Base-by-base conservation (phyloP, 2,329 filamentous ascomycete genomes). In the Fusarium nodosum region DNA sequence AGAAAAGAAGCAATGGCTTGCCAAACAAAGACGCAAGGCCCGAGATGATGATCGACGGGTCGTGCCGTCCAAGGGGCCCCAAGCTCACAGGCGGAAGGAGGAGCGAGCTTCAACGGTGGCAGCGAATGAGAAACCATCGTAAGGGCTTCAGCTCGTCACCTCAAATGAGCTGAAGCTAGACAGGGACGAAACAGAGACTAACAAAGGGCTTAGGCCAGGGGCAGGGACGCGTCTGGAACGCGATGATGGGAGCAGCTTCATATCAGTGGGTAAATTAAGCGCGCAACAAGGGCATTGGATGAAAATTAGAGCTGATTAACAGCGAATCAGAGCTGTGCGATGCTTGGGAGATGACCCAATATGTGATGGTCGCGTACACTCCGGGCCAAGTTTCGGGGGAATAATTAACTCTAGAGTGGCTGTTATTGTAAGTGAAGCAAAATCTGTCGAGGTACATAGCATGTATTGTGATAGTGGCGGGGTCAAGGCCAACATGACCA, bases 231-330 rank as follows among this genome's bases (percentile, higher is more conserved):
- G 72, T 59, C 33, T 60, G 48, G 57, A 56, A 73, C 61, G 63
- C 55, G 65, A 73, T 65, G 59, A 64, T 56, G 36, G 56, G 61
- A 48, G 46, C 15, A 57, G 34, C 41, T 39, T 42, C 44, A 52
- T 22, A 41, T 48, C 26, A 48, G 24, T 69, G 63, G 69, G 36
- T 64, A 67, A 58, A 59, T 54, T 73, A 74, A 74, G 72, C 72
- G 72, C 72, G 68, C 52, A 73, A 47, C 38, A 58, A 48, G 60
- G 64, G 50, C 47, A 60, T 64, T 54, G 58, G 58, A 51, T 41
- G 60, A 42, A 64, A 60, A 26, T 47, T n/a, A 59, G 24, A 52
- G 31, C 30, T 38, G 28, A 52, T 53, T 58, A 65, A 72, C 20
- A 46, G 54, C 72, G 61, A 73, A 74, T 73, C 67, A 71, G 60